Evolutionary conservation across 2,329 filamentous ascomycete genomes (phyloP).

Genomic region (Colletotrichum lini): DNA sequence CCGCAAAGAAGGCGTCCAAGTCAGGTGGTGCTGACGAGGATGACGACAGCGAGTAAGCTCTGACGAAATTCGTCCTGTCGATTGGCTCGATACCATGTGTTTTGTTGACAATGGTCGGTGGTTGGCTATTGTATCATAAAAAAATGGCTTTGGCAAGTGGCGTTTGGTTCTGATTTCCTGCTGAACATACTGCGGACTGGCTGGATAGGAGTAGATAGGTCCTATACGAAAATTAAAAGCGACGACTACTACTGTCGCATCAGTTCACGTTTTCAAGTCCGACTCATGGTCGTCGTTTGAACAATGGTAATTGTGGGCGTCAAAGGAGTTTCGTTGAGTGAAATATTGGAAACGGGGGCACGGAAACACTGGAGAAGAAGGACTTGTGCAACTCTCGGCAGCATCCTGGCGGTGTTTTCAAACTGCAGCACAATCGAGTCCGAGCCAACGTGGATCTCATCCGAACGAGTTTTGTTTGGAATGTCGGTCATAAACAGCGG

Average conservation of each 20-base stretch:
- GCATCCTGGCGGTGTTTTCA: constrained; percentile 27
- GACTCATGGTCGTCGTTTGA: neutral
- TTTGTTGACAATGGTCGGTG: constrained; percentile 42
- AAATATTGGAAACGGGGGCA: constrained; percentile 23
- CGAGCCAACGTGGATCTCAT: constrained; percentile 39
- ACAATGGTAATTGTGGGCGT: neutral
- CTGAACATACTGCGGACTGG: constrained; percentile 41
- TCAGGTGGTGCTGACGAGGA: constrained; percentile 61
- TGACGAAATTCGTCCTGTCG: constrained; percentile 40
- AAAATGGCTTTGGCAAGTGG: constrained; percentile 44
- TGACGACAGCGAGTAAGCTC: constrained; percentile 65
- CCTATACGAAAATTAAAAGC: constrained; percentile 38
- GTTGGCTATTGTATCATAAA: constrained; percentile 45
- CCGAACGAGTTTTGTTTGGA: constrained; percentile 41
- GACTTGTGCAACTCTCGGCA: constrained; percentile 16
- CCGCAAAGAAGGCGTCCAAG: constrained; percentile 68
- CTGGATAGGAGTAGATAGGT: constrained; percentile 43
- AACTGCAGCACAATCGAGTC: constrained; percentile 39
- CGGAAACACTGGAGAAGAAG: constrained; percentile 11
- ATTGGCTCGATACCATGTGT: constrained; percentile 41
- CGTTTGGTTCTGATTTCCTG: constrained; percentile 42
- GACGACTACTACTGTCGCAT: constrained; percentile 28
- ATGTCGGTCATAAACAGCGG: constrained; percentile 33
- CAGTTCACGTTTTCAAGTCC: constrained; percentile 30
- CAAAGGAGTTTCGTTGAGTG: neutral